phyloP scores from a whole-genome alignment of 2,329 filamentous ascomycete species.

The Fusarium cicatricum region DNA sequence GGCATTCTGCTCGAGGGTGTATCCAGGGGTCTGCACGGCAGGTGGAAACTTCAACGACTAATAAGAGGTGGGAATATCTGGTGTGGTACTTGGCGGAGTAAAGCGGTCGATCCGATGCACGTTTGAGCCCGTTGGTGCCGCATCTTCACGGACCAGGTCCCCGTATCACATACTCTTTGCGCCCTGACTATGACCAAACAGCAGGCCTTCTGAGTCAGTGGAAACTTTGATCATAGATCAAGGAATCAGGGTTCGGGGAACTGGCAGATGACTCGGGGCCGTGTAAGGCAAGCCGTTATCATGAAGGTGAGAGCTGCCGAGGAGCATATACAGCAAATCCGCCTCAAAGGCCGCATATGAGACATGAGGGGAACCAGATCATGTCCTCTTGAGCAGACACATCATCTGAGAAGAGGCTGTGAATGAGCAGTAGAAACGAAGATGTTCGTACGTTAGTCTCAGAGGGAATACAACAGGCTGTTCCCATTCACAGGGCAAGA shows the following conservation, averaged over 20 bases:
- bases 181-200: slow-evolving; percentile 1
- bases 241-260: not conserved
- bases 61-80: slow-evolving; percentile 30
- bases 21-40: slow-evolving; percentile 34
- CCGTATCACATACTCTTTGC: slow-evolving; percentile 27
- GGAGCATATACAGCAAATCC: not conserved
- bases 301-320: not conserved
- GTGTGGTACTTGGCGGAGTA: slow-evolving; percentile 31
- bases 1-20: slow-evolving; percentile 30
- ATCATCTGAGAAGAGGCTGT: not conserved
- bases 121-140: slow-evolving; percentile 39
- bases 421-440: slow-evolving; percentile 6
- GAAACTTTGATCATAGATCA: slow-evolving; percentile 3
- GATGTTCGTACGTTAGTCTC: not conserved
- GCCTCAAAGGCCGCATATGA: not conserved
- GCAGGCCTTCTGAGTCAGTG: slow-evolving; percentile 6
- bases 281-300: not conserved
- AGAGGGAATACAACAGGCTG: slow-evolving; percentile 3
- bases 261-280: slow-evolving; percentile 2
- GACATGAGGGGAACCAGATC: not conserved
- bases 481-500: slow-evolving; percentile 9
- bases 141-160: slow-evolving; percentile 31
- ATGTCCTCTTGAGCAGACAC: not conserved
- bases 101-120: slow-evolving; percentile 36
- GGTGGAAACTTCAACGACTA: slow-evolving; percentile 35